Percentiles rank a stretch among this genome's conserved stretches.
phyloP scores from a whole-genome alignment of 1,139 yeast genomes.

The Pichia sp. region DNA sequence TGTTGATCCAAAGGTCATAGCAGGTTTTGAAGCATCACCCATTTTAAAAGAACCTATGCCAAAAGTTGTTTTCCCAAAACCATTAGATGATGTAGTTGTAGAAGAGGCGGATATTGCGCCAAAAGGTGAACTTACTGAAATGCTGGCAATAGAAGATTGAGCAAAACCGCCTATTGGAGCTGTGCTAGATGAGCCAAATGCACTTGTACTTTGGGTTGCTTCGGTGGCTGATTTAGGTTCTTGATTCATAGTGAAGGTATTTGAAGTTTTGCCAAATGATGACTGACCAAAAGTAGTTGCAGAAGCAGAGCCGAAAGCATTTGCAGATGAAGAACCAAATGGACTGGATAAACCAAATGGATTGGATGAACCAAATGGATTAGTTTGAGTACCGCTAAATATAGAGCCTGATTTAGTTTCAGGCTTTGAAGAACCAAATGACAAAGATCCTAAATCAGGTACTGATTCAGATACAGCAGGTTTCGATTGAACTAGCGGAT shows the following conservation, averaged over 20 bases:
- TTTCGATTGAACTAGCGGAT: not conserved
- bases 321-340: slow-evolving; percentile 3
- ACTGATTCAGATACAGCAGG: not conserved
- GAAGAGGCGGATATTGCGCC: not conserved
- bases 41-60: slow-evolving; percentile 5
- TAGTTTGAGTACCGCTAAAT: slow-evolving; percentile 9
- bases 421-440: slow-evolving; percentile 5
- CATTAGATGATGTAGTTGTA: slow-evolving; percentile 14
- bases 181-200: not conserved
- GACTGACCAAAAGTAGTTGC: slow-evolving; percentile 11
- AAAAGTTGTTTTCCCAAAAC: slow-evolving; percentile 5
- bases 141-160: not conserved
- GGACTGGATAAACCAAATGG: slow-evolving; percentile 5
- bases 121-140: not conserved
- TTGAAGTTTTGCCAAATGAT: no score
- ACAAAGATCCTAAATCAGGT: not conserved
- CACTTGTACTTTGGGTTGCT: not conserved
- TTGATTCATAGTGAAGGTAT: no score
- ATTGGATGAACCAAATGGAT: slow-evolving; percentile 15
- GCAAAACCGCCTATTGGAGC: not conserved
- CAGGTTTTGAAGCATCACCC: not conserved
- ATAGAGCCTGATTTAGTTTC: not conserved
- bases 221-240: not conserved
- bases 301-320: slow-evolving; percentile 6
- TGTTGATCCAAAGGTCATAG: not conserved